Percentiles rank a stretch among this genome's conserved stretches.
These are phyloP conservation scores for Allomyces macrogynus DNA, from an alignment of 192 early-diverging fungal genomes.

Conservation along the genomic window DNA sequence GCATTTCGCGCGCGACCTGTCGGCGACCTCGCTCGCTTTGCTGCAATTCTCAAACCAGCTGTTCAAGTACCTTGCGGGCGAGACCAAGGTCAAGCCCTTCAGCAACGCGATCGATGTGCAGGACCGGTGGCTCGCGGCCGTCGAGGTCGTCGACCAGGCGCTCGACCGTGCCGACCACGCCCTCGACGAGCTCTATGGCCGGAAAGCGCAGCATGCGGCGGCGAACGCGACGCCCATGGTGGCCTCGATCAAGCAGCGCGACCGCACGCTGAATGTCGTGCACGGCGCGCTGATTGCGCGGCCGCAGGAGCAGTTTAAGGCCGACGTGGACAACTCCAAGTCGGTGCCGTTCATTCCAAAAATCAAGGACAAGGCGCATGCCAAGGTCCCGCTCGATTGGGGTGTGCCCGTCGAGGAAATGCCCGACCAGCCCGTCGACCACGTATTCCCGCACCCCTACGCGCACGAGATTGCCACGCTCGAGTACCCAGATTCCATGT, in stretches of 20 bases:
- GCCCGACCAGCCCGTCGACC: constrained; percentile 4
- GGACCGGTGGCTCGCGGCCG: constrained; percentile 38
- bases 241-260: constrained; percentile 5
- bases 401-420: constrained; percentile 13
- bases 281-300: constrained; percentile 52
- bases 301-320: constrained; percentile 75
- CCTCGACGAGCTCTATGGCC: constrained; percentile 48
- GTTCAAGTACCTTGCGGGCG: background rate
- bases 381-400: constrained; percentile 50
- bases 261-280: constrained; percentile 2
- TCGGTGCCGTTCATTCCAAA: constrained; percentile 55
- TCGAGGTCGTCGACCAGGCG: constrained; percentile 59
- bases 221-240: constrained; percentile 13
- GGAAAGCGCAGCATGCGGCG: constrained; percentile 11
- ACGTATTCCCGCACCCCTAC: constrained; percentile 61
- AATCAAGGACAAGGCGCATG: constrained; percentile 64
- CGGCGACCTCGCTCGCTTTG: background rate
- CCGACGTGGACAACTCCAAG: constrained; percentile 68
- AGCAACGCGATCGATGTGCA: constrained; percentile 42
- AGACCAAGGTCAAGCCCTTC: constrained; percentile 4
- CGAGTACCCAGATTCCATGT: constrained; percentile 51
- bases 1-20: background rate
- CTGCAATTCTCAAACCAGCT: background rate
- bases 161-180: constrained; percentile 64
- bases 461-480: constrained; percentile 67